Percentiles rank a stretch among this genome's conserved stretches.
Conservation (phyloP, 2,329 filamentous ascomycete species). For the Colletotrichum destructivum region DNA sequence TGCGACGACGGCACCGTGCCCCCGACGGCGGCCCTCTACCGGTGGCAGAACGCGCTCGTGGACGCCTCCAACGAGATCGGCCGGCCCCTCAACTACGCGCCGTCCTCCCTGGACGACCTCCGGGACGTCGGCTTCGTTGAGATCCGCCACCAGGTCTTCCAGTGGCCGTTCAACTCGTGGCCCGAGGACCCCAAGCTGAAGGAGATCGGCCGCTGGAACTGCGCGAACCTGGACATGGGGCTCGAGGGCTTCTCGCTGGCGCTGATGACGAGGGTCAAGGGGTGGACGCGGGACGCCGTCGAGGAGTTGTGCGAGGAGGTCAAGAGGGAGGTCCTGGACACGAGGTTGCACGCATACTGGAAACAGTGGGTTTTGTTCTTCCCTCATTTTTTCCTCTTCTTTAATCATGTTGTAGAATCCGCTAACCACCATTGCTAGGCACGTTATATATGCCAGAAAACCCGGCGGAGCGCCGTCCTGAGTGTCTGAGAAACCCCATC, state of each 20-base stretch:
- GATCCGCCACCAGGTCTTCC: slow-evolving; percentile 8
- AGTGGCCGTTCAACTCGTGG: slow-evolving; percentile 43
- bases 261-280: slow-evolving; percentile 54
- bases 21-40: slow-evolving; percentile 48
- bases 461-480: background rate
- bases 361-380: slow-evolving; percentile 11
- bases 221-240: slow-evolving; percentile 51
- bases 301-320: slow-evolving; percentile 44
- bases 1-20: slow-evolving; percentile 52
- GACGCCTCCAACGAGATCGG: slow-evolving; percentile 49
- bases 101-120: slow-evolving; percentile 46
- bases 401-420: too few species aligned
- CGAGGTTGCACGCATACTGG: slow-evolving; percentile 48
- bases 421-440: background rate
- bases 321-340: slow-evolving; percentile 45
- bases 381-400: too few species aligned
- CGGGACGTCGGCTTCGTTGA: slow-evolving; percentile 23
- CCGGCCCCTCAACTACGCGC: slow-evolving; percentile 49
- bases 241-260: slow-evolving; percentile 54
- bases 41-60: slow-evolving; percentile 50
- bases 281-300: slow-evolving; percentile 52
- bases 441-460: slow-evolving; percentile 9
- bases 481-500: too few species aligned
- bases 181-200: slow-evolving; percentile 42
- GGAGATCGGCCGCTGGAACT: slow-evolving; percentile 41